Percentiles rank a stretch among this genome's conserved stretches.
Conservation (phyloP, 2,329 filamentous ascomycete species). For the Neofusicoccum laricinum region DNA sequence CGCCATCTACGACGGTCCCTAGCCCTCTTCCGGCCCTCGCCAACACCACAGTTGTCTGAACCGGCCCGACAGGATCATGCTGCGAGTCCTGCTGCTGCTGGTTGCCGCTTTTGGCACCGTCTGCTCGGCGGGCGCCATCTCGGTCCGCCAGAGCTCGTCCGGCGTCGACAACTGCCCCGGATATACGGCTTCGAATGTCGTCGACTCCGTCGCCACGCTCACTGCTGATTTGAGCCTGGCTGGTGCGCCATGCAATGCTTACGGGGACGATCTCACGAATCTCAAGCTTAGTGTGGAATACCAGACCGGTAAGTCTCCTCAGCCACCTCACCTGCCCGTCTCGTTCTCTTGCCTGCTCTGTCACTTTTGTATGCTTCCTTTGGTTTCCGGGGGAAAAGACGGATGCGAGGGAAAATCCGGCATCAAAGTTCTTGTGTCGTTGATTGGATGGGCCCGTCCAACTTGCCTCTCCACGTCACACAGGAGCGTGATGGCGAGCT, state of each 20-base stretch:
- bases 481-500: not conserved
- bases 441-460: not conserved
- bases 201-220: slow-evolving; percentile 52
- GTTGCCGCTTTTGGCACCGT: not conserved
- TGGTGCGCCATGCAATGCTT: slow-evolving; percentile 61
- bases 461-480: not conserved
- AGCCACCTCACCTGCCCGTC: not conserved
- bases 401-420: not conserved
- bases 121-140: not conserved
- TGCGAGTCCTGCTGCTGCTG: not conserved
- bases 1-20: not conserved
- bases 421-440: not conserved
- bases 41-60: not conserved
- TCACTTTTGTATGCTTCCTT: not conserved
- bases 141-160: not conserved
- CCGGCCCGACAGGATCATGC: not conserved
- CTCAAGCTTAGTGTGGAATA: slow-evolving; percentile 61
- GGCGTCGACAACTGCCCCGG: slow-evolving; percentile 56
- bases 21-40: not conserved
- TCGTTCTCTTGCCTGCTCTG: not conserved
- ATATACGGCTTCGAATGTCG: slow-evolving; percentile 63
- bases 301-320: slow-evolving; percentile 50
- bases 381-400: not conserved
- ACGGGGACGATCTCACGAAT: slow-evolving; percentile 56
- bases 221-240: slow-evolving; percentile 69